phyloP scores from a whole-genome alignment of 257 asterid species.

The Ligustrum vulgare region DNA sequence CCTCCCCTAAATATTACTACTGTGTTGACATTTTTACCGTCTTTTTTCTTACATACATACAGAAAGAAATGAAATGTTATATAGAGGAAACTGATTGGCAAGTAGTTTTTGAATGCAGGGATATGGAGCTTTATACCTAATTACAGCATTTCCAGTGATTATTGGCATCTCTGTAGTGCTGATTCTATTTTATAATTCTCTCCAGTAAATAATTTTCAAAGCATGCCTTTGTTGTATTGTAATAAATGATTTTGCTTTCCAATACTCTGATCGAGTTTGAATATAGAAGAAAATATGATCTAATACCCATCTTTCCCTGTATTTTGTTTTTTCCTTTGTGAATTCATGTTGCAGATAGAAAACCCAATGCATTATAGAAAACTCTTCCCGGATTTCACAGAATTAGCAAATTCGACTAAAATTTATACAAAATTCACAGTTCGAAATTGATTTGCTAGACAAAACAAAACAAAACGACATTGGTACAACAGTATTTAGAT shows the following conservation, averaged over 20 bases:
- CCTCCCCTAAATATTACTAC: slow-evolving; percentile 13
- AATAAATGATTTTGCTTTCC: not conserved
- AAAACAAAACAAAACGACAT: not conserved
- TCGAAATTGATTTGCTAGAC: too few relatives aligned
- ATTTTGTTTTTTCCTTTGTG: not conserved
- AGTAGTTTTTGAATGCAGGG: slow-evolving; percentile 49
- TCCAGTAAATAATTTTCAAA: slow-evolving; percentile 40
- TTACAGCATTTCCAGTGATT: slow-evolving; percentile 81
- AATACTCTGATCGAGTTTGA: not conserved
- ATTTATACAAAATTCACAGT: too few relatives aligned
- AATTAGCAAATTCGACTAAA: too few relatives aligned
- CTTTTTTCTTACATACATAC: not conserved
- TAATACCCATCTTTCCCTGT: not conserved
- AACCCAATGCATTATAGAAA: not conserved
- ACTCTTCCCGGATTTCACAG: too few relatives aligned
- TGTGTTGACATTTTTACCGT: not conserved
- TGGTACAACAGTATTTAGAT: slow-evolving; percentile 12
- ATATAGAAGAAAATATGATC: not conserved
- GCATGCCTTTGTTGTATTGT: not conserved
- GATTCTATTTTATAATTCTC: slow-evolving; percentile 81
- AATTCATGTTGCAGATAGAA: not conserved
- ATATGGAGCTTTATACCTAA: slow-evolving; percentile 87
- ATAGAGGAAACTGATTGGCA: not conserved
- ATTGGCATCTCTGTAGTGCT: slow-evolving; percentile 83
- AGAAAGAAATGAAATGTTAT: not conserved